Evolutionary conservation across 768 basidiomycete genomes (phyloP), one percentile per base, ranked within the genome.

Genomic region (Mycena vitilis): DNA sequence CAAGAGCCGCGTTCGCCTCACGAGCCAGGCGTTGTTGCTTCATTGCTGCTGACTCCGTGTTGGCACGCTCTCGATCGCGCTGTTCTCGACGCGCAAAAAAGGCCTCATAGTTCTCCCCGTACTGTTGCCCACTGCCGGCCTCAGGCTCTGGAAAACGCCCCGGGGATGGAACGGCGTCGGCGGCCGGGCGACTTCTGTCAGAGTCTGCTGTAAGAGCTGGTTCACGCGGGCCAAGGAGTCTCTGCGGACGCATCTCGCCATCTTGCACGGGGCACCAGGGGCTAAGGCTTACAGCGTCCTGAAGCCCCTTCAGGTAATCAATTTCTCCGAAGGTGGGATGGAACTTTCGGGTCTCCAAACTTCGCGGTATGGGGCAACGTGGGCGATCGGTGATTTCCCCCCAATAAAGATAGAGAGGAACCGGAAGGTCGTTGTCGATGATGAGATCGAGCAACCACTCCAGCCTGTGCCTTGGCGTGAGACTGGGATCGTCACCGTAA

Each of bases 391-490:
- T 22, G 7, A 62, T 62, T 9, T 30, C 22, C 4, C 67, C 67
- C 48, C 52, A 68, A 40, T 47, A 48, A 16, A 68, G 47, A 40
- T 68, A 68, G n/a, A 64, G 68, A 12, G 62, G 68, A 47, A 64
- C 16, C 1, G 55, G 56, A 22, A 59, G 57, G 8, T 59, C 42
- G 5, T 20, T 25, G n/a, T 53, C 15, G 4, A 59, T 10, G 37
- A 52, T 30, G n/a, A n/a, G n/a, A 5, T 51, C 12, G 18, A 56
- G 30, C 2, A 68, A 1, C 44, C 53, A 48, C 2, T 49, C 53
- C 12, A 56, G 34, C 5, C 8, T 36, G 30, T 60, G 45, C 15
- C 45, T 22, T 4, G n/a, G n/a, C 30, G 36, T 5, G 40, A 47
- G 5, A 20, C 4, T 38, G 42, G 13, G 20, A 30, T 52, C 34